Base-by-base conservation (phyloP, 2,329 filamentous ascomycete species). In the Phialocephala sp. region DNA sequence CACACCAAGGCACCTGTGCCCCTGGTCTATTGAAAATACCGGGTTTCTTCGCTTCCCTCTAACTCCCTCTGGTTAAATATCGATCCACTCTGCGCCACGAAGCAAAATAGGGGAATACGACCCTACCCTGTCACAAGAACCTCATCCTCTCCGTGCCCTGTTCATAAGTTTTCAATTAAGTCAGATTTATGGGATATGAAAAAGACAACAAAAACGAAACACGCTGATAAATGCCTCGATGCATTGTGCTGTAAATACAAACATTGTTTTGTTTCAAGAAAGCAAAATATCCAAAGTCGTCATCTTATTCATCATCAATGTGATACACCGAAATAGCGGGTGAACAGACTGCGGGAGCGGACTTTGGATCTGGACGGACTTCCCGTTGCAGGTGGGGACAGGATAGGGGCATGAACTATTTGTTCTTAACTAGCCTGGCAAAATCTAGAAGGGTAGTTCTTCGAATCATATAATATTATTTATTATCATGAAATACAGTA, bases 401-500 rank as follows among this genome's bases (percentile, higher is more conserved):
- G 43, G 37, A 41, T 41, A 41, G 37, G 37, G n/a, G 43, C 43
- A 45, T 45, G n/a, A 45, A 45, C 43, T 41, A 41, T 41, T 41
- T 12, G 12, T 41, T 41, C 12, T 12, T 8, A 41, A 18, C 37
- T 12, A 14, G 4, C 3, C 15, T 12, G 15, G 37, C 11, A 14
- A 14, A 41, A 14, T 41, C 2, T 14, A 14, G 37, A 41, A 8
- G 37, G 18, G 14, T n/a, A 45, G 3, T 52, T 52, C 22, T 9
- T 24, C 9, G 37, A 52, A 39, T 43, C 18, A 18, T 27, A 55
- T 54, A 32, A 15, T 54, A 67, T 62, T 64, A 60, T 64, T 52
- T 60, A 64, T 67, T 62, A 67, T 67, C 59, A 37, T 67, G 43
- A 59, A 36, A 32, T 63, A 39, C 22, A 52, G 22, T 20, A 52